A percentile compares a stretch with the other conserved stretches of the same genome.
phyloP scores from a whole-genome alignment of 75 land plant species.

The Pinus taeda region DNA sequence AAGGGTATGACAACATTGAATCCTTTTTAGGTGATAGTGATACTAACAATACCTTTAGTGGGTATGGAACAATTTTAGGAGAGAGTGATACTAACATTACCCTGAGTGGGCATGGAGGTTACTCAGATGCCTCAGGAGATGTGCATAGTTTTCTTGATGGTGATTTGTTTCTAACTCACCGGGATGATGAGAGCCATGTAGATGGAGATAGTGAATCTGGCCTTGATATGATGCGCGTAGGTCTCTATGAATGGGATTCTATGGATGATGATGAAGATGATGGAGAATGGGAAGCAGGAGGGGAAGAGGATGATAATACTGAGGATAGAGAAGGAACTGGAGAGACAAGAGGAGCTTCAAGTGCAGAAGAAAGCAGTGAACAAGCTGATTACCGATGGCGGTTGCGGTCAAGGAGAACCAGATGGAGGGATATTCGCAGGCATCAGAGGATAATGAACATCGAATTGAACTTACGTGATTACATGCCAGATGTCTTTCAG shows the following conservation, averaged over 20 bases:
- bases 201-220: slow-evolving; percentile 54
- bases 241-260: slow-evolving; percentile 47
- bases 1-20: slow-evolving; percentile 28
- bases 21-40: slow-evolving; percentile 52
- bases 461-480: slow-evolving; percentile 18
- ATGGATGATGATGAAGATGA: slow-evolving; percentile 53
- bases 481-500: slow-evolving; percentile 21
- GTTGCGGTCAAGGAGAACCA: slow-evolving; percentile 8
- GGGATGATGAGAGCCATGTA: slow-evolving; percentile 29
- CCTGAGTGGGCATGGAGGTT: slow-evolving; percentile 35
- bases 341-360: slow-evolving; percentile 15
- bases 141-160: slow-evolving; percentile 26
- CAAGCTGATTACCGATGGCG: slow-evolving; percentile 13
- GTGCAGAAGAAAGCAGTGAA: slow-evolving; percentile 9
- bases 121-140: slow-evolving; percentile 56
- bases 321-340: slow-evolving; percentile 11
- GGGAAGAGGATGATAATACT: slow-evolving; percentile 17
- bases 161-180: slow-evolving; percentile 25
- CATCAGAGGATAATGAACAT: slow-evolving; percentile 22
- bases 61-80: slow-evolving; percentile 22
- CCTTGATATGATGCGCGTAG: slow-evolving; percentile 53
- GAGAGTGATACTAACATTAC: slow-evolving; percentile 42
- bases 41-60: slow-evolving; percentile 41
- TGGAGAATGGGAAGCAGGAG: slow-evolving; percentile 66
- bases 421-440: slow-evolving; percentile 3